Evolutionary conservation across 371 early-diverging fungal species (phyloP).

Genomic region (Coemansia sp.): DNA sequence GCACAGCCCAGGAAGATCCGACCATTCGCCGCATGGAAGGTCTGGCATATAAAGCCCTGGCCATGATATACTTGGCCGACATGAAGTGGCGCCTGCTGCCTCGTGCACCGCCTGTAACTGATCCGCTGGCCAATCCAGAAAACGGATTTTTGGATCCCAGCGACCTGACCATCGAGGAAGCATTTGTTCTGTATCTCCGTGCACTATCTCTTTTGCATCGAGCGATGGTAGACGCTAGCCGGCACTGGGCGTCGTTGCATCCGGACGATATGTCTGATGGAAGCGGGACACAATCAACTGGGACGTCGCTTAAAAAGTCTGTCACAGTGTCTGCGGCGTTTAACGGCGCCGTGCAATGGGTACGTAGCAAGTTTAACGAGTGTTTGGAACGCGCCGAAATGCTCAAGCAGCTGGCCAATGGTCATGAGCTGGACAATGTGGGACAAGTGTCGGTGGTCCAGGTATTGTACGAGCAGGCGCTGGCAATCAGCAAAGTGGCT

Average conservation of each 20-base stretch:
- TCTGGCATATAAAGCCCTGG: constrained; percentile 48
- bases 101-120: constrained; percentile 4
- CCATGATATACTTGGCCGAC: constrained; percentile 49
- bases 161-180: constrained; percentile 64
- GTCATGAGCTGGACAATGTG: constrained; percentile 50
- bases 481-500: constrained; percentile 58
- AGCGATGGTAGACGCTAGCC: constrained; percentile 70
- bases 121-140: constrained; percentile 27
- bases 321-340: constrained; percentile 42
- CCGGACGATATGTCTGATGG: not conserved
- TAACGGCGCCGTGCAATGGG: constrained; percentile 76
- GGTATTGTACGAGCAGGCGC: constrained; percentile 68
- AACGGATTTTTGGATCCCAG: constrained; percentile 34
- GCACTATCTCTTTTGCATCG: constrained; percentile 73
- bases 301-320: not conserved
- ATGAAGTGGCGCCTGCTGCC: constrained; percentile 43
- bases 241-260: constrained; percentile 65
- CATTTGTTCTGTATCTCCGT: constrained; percentile 72
- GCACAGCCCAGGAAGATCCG: constrained; percentile 43
- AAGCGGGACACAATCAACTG: not conserved
- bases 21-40: constrained; percentile 52
- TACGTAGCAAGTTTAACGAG: constrained; percentile 81
- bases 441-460: constrained; percentile 60
- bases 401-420: constrained; percentile 57
- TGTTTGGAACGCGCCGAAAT: constrained; percentile 78